Percentiles rank a stretch among this genome's conserved stretches.
These are phyloP conservation scores for Colletotrichum kahawae DNA, from an alignment of 2,329 filamentous ascomycete species.

Conservation along the genomic window DNA sequence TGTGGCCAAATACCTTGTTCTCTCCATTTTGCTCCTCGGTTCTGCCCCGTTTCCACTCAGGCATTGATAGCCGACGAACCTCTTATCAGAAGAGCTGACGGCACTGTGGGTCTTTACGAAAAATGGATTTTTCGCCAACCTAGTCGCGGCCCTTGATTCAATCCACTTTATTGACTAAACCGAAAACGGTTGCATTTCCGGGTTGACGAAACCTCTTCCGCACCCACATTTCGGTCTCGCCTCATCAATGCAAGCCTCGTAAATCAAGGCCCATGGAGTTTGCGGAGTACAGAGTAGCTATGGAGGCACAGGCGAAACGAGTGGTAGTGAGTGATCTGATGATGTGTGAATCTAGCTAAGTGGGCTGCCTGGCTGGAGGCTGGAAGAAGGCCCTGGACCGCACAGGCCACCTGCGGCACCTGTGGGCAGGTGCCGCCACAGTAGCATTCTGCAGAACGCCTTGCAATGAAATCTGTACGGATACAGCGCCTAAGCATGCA, in stretches of 20 bases:
- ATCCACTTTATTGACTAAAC: neutral
- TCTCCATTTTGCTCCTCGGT: neutral
- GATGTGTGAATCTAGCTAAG: no score
- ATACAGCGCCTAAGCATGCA: neutral
- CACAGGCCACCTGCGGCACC: no score
- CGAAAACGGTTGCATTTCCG: neutral
- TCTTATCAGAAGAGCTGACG: accelerated
- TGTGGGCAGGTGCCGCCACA: no score
- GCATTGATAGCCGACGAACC: neutral
- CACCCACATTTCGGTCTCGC: neutral
- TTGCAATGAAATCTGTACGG: neutral
- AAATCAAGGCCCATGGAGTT: neutral
- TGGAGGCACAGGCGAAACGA: no score
- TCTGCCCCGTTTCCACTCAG: neutral
- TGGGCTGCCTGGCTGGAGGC: no score
- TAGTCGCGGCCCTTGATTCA: neutral
- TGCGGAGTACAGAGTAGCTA: neutral
- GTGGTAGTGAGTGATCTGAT: no score
- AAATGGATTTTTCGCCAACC: neutral
- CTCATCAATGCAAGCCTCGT: neutral
- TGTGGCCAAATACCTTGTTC: neutral
- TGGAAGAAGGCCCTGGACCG: no score
- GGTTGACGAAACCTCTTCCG: neutral
- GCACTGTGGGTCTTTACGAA: neutral
- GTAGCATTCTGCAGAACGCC: neutral